Evolutionary conservation across 2,329 filamentous ascomycete genomes (phyloP).

Genomic region (Zasmidium citrigriseum): DNA sequence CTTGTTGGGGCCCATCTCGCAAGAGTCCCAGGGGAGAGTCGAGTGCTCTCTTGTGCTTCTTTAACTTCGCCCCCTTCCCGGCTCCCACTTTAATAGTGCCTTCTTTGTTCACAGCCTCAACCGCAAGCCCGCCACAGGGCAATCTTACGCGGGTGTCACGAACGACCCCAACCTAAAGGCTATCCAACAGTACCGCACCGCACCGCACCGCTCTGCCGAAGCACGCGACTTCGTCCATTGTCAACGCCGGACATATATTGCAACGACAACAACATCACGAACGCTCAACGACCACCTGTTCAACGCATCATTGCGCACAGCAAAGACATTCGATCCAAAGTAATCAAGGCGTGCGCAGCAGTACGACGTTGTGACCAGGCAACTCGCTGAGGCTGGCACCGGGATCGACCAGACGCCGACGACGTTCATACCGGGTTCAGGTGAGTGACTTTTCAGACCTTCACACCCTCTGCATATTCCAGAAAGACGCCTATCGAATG

Average conservation of each 20-base stretch:
- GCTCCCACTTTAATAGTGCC: conserved; percentile 21
- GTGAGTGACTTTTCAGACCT: neutral
- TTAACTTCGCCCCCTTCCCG: conserved; percentile 13
- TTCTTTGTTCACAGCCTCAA: conserved; percentile 28
- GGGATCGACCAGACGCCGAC: neutral
- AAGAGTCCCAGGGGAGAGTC: conserved; percentile 13
- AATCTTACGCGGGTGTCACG: conserved; percentile 26
- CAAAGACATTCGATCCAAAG: conserved; percentile 8
- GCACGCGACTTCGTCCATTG: conserved; percentile 15
- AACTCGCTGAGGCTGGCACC: conserved; percentile 1
- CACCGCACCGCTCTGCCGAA: conserved; percentile 19
- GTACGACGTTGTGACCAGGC: conserved; percentile 13
- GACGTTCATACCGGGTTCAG: neutral
- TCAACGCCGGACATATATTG: conserved; percentile 24
- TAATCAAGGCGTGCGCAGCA: conserved; percentile 13
- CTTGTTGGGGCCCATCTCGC: conserved; percentile 22
- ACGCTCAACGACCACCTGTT: conserved; percentile 21
- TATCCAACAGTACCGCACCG: conserved; percentile 18
- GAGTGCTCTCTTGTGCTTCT: conserved; percentile 17
- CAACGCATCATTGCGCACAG: conserved; percentile 16
- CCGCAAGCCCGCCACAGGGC: conserved; percentile 22
- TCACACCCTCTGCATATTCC: no score
- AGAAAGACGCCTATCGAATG: neutral
- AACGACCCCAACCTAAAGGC: conserved; percentile 21
- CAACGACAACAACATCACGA: conserved; percentile 17